Conservation (phyloP, 169 alveolate species). For the Blepharisma undulans region DNA sequence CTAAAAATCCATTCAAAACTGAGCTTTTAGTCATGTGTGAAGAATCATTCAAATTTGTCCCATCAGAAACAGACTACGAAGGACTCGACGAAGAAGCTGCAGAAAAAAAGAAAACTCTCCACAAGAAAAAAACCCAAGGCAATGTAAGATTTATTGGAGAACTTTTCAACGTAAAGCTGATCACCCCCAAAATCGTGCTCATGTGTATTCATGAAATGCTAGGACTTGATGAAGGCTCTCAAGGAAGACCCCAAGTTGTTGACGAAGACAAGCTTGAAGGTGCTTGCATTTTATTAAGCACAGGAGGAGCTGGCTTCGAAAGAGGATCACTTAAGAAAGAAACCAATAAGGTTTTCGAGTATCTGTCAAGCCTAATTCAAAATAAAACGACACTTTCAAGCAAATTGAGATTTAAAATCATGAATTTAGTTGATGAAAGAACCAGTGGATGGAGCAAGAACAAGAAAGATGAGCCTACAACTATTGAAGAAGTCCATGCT, state of each 20-base stretch:
- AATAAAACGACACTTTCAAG: neutral
- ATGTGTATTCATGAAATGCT: conserved; percentile 6
- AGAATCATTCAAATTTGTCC: conserved; percentile 9
- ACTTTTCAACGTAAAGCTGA: conserved; percentile 5
- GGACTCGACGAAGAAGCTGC: neutral
- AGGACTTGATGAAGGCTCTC: neutral
- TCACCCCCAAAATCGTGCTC: conserved; percentile 4
- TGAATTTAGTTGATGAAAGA: conserved; percentile 4
- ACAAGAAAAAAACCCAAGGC: conserved; percentile 15
- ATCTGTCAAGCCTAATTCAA: neutral
- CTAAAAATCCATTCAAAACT: neutral
- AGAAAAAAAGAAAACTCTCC: neutral
- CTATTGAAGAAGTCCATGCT: conserved; percentile 21
- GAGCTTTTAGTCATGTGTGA: conserved; percentile 10
- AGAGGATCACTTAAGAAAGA: neutral
- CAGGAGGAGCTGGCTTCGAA: conserved; percentile 27
- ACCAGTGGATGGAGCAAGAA: neutral
- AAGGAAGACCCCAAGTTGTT: neutral
- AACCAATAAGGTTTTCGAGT: conserved; percentile 1
- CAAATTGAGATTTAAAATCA: neutral
- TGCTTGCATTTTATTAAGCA: conserved; percentile 27
- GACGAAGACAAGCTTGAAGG: conserved; percentile 35
- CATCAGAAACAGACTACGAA: neutral
- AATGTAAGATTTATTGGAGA: conserved; percentile 36
- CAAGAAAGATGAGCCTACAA: conserved; percentile 10